Percentiles rank a stretch among this genome's conserved stretches.
Evolutionary conservation across 352 stramenopile species (phyloP).

Genomic region (Thalassiosira tumida): DNA sequence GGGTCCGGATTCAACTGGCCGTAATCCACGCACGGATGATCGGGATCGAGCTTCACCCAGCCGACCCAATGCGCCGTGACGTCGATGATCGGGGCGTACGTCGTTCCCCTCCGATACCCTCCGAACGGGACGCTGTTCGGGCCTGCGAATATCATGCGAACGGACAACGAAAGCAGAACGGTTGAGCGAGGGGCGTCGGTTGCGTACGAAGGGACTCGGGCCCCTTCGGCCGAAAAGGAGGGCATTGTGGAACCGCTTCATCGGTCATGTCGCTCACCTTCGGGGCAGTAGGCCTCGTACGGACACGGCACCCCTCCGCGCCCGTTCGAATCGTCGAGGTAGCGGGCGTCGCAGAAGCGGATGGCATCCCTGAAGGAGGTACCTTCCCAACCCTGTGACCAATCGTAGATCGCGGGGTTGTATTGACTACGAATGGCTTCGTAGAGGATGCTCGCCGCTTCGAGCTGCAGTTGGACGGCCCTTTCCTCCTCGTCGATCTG

Average conservation of each 20-base stretch:
- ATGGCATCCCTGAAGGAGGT: not conserved
- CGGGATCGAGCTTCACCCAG: constrained; percentile 12
- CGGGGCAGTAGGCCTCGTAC: constrained; percentile 32
- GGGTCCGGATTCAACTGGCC: not conserved
- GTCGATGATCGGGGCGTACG: constrained; percentile 32
- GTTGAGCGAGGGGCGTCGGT: too few species aligned
- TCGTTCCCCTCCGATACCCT: not conserved
- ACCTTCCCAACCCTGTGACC: not conserved
- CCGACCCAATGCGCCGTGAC: constrained; percentile 14
- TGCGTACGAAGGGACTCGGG: too few species aligned
- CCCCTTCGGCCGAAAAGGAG: too few species aligned
- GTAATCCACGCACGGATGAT: constrained; percentile 12
- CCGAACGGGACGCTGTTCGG: constrained; percentile 2
- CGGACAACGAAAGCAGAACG: too few species aligned
- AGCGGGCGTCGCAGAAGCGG: not conserved
- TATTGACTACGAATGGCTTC: constrained; percentile 5
- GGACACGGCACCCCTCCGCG: constrained; percentile 18
- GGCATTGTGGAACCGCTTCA: too few species aligned
- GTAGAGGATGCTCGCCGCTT: constrained; percentile 28
- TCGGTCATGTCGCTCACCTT: too few species aligned
- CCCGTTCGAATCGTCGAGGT: not conserved
- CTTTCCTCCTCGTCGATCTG: not conserved
- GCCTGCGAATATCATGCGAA: too few species aligned
- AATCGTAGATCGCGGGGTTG: constrained; percentile 13
- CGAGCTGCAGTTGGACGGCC: not conserved